Conservation (phyloP, 768 basidiomycete species). For the Lepiota venenata region DNA sequence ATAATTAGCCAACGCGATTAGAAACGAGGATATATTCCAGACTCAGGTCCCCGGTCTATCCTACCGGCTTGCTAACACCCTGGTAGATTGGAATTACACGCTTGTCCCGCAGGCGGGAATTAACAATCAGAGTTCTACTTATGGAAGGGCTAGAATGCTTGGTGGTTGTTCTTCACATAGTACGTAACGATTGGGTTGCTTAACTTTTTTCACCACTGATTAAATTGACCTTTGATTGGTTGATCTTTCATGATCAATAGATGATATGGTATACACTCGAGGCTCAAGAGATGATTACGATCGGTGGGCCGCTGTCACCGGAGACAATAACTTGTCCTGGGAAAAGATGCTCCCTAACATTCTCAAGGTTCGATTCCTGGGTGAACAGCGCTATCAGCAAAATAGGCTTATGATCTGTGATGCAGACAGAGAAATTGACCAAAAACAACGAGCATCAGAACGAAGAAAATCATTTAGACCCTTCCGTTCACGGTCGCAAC, state of each 20-base stretch:
- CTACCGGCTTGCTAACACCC: not conserved
- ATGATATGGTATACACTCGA: conserved; percentile 23
- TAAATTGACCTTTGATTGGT: not conserved
- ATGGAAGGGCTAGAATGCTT: conserved; percentile 22
- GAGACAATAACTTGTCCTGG: conserved; percentile 32
- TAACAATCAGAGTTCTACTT: conserved; percentile 18
- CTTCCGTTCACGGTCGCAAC: not conserved
- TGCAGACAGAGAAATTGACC: too few relatives aligned
- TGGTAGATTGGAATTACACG: conserved; percentile 20
- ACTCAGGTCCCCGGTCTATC: conserved; percentile 2
- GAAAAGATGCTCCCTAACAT: conserved; percentile 23
- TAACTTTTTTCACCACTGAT: not conserved
- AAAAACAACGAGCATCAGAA: too few relatives aligned
- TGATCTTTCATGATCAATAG: conserved; percentile 1
- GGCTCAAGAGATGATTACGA: conserved; percentile 28
- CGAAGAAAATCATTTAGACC: not conserved
- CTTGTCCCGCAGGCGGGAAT: conserved; percentile 18
- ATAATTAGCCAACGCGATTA: not conserved
- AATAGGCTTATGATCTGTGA: too few relatives aligned
- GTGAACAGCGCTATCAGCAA: not conserved
- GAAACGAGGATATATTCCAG: conserved; percentile 12
- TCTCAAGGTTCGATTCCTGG: conserved; percentile 15
- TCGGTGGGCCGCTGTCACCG: conserved; percentile 22
- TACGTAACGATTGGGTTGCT: conserved; percentile 2
- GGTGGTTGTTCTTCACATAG: conserved; percentile 27